Conservation (phyloP, 1,139 yeast genomes). For the Yamadazyma diddensiae region DNA sequence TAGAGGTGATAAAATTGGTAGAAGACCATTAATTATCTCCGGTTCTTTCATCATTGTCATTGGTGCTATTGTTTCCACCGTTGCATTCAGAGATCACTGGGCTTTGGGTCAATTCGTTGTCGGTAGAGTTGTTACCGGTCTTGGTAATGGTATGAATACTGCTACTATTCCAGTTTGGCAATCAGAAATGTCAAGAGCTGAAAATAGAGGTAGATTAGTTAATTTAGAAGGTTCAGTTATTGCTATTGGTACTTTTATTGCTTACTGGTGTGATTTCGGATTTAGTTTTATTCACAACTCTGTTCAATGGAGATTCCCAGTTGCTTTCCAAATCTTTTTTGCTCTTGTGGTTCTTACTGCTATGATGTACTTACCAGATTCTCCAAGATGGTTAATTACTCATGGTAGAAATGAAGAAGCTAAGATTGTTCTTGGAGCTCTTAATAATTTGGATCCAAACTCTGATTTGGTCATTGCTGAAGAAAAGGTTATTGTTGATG, state of each 20-base stretch:
- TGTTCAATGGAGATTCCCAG: constrained; percentile 49
- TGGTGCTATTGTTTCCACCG: constrained; percentile 64
- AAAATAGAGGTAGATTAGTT: constrained; percentile 70
- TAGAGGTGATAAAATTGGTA: constrained; percentile 62
- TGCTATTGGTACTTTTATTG: constrained; percentile 68
- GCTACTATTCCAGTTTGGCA: constrained; percentile 83
- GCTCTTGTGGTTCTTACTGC: constrained; percentile 36
- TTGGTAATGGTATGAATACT: constrained; percentile 76
- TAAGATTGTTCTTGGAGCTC: constrained; percentile 35
- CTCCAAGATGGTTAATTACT: constrained; percentile 72
- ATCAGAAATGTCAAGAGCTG: constrained; percentile 72
- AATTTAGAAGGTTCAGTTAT: constrained; percentile 68
- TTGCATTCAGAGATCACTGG: constrained; percentile 51
- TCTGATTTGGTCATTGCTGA: constrained; percentile 49
- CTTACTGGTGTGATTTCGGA: constrained; percentile 80
- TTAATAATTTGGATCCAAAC: constrained; percentile 33
- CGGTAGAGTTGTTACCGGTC: constrained; percentile 75
- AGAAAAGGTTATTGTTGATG: constrained; percentile 39
- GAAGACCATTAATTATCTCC: constrained; percentile 58
- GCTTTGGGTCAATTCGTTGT: constrained; percentile 64
- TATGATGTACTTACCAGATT: constrained; percentile 52
- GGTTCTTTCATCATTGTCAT: constrained; percentile 60
- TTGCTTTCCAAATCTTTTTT: constrained; percentile 44
- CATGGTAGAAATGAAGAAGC: constrained; percentile 53
- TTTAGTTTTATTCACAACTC: constrained; percentile 47